These are phyloP conservation scores for Candida labiduridarum DNA, from an alignment of 1,139 yeast genomes.

Conservation along the genomic window DNA sequence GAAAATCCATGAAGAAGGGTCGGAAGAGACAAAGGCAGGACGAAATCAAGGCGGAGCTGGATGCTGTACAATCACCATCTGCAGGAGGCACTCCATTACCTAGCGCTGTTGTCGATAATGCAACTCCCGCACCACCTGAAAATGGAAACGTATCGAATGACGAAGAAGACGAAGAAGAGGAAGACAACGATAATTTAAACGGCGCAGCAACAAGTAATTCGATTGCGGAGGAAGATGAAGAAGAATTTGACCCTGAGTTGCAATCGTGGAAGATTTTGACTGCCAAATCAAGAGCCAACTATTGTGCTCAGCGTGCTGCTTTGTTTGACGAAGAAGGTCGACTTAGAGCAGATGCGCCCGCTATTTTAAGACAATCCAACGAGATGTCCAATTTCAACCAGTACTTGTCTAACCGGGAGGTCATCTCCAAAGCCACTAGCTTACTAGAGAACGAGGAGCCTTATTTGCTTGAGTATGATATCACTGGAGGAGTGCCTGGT, in stretches of 20 bases:
- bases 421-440: conserved; percentile 44
- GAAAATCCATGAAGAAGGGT: conserved; percentile 45
- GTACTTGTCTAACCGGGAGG: conserved; percentile 47
- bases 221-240: conserved; percentile 45
- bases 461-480: conserved; percentile 81
- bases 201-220: conserved; percentile 24
- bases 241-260: conserved; percentile 63
- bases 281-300: conserved; percentile 75
- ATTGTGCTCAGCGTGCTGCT: conserved; percentile 68
- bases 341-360: conserved; percentile 68
- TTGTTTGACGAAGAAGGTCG: conserved; percentile 60
- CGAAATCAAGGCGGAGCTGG: conserved; percentile 30
- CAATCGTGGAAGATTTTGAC: conserved; percentile 83
- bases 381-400: conserved; percentile 60
- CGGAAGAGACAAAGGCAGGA: conserved; percentile 45
- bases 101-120: conserved; percentile 13
- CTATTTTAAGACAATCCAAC: conserved; percentile 60
- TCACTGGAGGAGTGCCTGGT: conserved; percentile 78
- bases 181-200: conserved; percentile 12
- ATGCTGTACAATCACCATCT: conserved; percentile 17
- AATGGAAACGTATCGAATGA: conserved; percentile 22
- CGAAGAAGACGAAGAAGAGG: conserved; percentile 29
- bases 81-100: conserved; percentile 6
- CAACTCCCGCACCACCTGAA: conserved; percentile 16
- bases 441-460: conserved; percentile 64